A percentile compares a stretch with the other conserved stretches of the same genome.
Conservation (phyloP, 2,329 filamentous ascomycete species). For the Diaporthe vexans region DNA sequence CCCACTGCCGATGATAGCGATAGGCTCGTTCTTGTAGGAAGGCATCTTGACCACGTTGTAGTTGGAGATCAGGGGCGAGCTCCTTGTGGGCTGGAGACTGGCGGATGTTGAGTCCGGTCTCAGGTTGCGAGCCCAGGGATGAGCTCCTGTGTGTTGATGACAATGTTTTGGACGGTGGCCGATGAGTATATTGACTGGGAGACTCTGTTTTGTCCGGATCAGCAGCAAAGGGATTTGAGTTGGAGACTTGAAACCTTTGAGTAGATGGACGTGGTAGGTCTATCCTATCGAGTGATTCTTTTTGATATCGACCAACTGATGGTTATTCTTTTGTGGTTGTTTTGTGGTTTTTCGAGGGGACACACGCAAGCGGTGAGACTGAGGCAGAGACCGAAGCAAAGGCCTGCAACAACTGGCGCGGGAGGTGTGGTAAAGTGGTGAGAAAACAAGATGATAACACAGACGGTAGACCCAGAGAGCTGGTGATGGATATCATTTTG, state of each 20-base stretch:
- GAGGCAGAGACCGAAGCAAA: constrained; percentile 32
- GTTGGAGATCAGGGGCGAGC: not conserved
- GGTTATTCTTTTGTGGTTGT: not conserved
- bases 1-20: constrained; percentile 58
- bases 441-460: not conserved
- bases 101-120: not conserved
- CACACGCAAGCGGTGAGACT: not conserved
- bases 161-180: not conserved
- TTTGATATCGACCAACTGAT: not conserved
- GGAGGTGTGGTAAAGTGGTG: not conserved
- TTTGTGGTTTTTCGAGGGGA: not conserved
- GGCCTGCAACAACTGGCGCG: constrained; percentile 16
- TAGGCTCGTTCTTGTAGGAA: constrained; percentile 49
- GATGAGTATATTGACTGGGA: not conserved
- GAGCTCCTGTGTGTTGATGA: not conserved
- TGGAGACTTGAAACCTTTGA: not conserved
- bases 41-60: not conserved
- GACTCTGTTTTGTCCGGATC: not conserved
- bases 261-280: not conserved
- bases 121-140: not conserved
- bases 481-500: not conserved
- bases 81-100: not conserved
- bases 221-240: not conserved
- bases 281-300: not conserved
- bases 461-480: not conserved